Base-by-base conservation (phyloP, 371 early-diverging fungal species). In the Blakeslea trispora region DNA sequence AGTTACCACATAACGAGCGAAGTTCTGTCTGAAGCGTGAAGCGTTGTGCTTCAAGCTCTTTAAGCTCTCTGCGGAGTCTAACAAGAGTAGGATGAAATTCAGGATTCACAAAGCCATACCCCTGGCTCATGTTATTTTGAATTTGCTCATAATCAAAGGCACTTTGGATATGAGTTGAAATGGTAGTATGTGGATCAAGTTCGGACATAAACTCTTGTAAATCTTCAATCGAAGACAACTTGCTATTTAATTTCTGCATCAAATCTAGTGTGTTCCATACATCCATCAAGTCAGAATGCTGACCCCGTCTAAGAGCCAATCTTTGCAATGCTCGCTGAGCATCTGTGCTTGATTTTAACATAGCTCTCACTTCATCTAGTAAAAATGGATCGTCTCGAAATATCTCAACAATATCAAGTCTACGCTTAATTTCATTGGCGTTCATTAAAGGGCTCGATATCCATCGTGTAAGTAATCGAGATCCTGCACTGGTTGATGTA, bases 401-500 rank as follows among this genome's bases (percentile, higher is more conserved):
- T 56, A 81, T 84, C 47, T 85, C 85, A 2, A 93, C 89, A 50
- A 89, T 60, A 53, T 90, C 85, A 17, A 90, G 71, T 0, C 93
- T 76, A 15, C 59, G 43, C 28, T 84, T 79, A 43, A 93, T 88
- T 11, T 72, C 74, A 44, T 66, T 58, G 0, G 77, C 56, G 8
- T 67, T 74, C 0, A 88, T 86, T 7, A 87, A 69, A 1, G 93
- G 93, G 0, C 89, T 76, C 0, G 81, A 72, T 41, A 95, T 62
- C 70, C 94, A 83, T 39, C 79, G 71, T 5, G 86, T 69, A 5
- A 95, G 70, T 14, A 93, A 66, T 13, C 96, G 76, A 1, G 87
- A 82, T 1, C 96, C 96, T 1, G 91, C 87, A 37, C 83, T 84
- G 10, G 95, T 94, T 24, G 81, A 80, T 1, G 96, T 95, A 31